phyloP scores from a whole-genome alignment of 2,329 filamentous ascomycete species.

The Leptographium flavum region DNA sequence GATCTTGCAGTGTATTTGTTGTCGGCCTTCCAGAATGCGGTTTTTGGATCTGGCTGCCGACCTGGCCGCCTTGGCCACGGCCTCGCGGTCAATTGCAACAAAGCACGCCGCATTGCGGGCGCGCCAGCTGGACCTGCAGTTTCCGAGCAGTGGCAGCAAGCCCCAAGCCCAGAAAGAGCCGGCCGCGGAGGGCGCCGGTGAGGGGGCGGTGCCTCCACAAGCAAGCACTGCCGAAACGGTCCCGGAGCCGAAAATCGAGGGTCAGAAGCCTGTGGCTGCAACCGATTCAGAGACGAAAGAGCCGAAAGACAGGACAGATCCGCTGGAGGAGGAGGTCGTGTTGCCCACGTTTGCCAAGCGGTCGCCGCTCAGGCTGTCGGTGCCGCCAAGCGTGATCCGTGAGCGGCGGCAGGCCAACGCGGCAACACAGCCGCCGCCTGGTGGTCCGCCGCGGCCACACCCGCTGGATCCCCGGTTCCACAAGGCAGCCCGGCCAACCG shows the following conservation, averaged over 20 bases:
- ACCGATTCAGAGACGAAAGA: no score
- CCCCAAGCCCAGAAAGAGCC: neutral
- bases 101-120: slow-evolving; percentile 45
- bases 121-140: slow-evolving; percentile 27
- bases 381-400: slow-evolving; percentile 1
- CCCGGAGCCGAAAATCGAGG: neutral
- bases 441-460: slow-evolving; percentile 4
- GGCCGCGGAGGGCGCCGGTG: no score
- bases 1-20: neutral
- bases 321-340: neutral
- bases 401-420: neutral
- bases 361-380: slow-evolving; percentile 1
- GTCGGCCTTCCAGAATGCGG: slow-evolving; percentile 27
- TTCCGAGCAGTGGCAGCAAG: neutral
- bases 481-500: neutral
- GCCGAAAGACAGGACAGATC: neutral
- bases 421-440: neutral
- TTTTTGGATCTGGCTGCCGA: slow-evolving; percentile 54
- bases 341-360: slow-evolving; percentile 9
- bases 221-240: neutral
- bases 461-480: slow-evolving; percentile 11
- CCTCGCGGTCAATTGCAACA: slow-evolving; percentile 51
- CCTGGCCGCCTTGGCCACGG: slow-evolving; percentile 54
- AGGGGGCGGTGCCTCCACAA: no score
- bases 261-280: no score